Evolutionary conservation across 2,329 filamentous ascomycete genomes (phyloP), one percentile per base, ranked within the genome.

Genomic region (Aspergillus alliaceus): DNA sequence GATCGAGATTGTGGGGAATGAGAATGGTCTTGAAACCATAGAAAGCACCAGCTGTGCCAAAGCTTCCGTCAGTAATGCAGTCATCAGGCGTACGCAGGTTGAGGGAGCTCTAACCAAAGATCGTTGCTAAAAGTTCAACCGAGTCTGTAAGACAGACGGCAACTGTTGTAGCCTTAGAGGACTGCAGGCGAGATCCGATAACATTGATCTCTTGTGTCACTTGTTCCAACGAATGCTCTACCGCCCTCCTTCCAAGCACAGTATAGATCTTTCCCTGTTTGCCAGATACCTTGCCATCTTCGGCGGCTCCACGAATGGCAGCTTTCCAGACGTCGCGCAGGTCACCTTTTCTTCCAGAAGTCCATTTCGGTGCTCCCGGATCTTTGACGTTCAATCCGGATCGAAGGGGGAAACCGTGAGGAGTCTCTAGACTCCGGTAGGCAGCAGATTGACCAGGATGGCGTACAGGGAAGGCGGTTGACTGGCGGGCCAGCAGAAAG

Each of bases 61-160:
- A 44, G 40, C 14, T 32, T 25, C 35, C 11, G 53, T 71, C 35
- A 69, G 60, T 46, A 39, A 50, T 34, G 18, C 4, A 34, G 35
- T 15, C n/a, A 25, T 8, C 6, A 18, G 8, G 29, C 15, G 25
- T 4, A 8, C 7, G 6, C 18, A 40, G 32, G 49, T 8, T 14
- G 9, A 47, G 12, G 35, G 24, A 34, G 6, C 27, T 63, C 78
- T 51, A 71, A 86, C 84, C 84, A 68, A 99, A 96, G 20, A 98
- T 79, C 7, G 89, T 83, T 32, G 86, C 84, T 50, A 99, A 79
- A 59, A 96, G 86, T 76, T 99, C 95, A 67, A 96, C 82, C 47
- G 92, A 96, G 80, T 99, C 97, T 42, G 93, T 91, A 56, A 98
- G 82, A 73, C 96, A 96, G 62, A 98, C 84, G 60, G 92, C 95